phyloP scores from a whole-genome alignment of 1,139 yeast species.

The Arxiozyma slooffiae region DNA sequence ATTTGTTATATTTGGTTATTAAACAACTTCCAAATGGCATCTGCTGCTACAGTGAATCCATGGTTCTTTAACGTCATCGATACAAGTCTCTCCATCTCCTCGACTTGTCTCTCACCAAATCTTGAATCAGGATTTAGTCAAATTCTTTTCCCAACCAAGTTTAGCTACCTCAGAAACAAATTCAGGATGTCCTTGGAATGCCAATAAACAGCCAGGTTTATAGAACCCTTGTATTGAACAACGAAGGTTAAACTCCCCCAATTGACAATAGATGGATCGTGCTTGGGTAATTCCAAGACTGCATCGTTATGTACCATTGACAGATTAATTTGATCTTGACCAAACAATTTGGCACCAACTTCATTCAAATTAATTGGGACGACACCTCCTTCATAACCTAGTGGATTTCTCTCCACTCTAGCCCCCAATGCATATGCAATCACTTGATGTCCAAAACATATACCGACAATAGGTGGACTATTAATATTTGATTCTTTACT shows the following conservation, averaged over 20 bases:
- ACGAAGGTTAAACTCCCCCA: slow-evolving; percentile 45
- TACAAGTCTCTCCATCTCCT: slow-evolving; percentile 3
- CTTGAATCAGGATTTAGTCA: neutral
- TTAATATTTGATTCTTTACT: slow-evolving; percentile 14
- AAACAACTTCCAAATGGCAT: slow-evolving; percentile 13
- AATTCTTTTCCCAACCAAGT: slow-evolving; percentile 6
- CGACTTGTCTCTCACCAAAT: slow-evolving; percentile 2
- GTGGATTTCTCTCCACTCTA: slow-evolving; percentile 44
- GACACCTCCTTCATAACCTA: slow-evolving; percentile 70
- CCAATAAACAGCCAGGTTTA: slow-evolving; percentile 39
- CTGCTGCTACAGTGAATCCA: slow-evolving; percentile 11
- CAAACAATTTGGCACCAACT: slow-evolving; percentile 32
- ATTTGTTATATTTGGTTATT: slow-evolving; percentile 2
- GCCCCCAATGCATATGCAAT: slow-evolving; percentile 58
- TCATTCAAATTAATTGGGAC: slow-evolving; percentile 42
- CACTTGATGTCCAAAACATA: slow-evolving; percentile 86
- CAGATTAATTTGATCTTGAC: slow-evolving; percentile 32
- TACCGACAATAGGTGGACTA: slow-evolving; percentile 49
- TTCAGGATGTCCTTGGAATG: slow-evolving; percentile 91
- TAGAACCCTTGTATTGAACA: slow-evolving; percentile 58
- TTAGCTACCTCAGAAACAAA: slow-evolving; percentile 36
- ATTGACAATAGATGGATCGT: slow-evolving; percentile 31
- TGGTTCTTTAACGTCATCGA: slow-evolving; percentile 8
- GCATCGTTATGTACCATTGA: slow-evolving; percentile 67
- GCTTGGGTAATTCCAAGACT: slow-evolving; percentile 42